Evolutionary conservation across 495 filamentous ascomycete genomes (phyloP).

Genomic region (Sordaria brevicollis): DNA sequence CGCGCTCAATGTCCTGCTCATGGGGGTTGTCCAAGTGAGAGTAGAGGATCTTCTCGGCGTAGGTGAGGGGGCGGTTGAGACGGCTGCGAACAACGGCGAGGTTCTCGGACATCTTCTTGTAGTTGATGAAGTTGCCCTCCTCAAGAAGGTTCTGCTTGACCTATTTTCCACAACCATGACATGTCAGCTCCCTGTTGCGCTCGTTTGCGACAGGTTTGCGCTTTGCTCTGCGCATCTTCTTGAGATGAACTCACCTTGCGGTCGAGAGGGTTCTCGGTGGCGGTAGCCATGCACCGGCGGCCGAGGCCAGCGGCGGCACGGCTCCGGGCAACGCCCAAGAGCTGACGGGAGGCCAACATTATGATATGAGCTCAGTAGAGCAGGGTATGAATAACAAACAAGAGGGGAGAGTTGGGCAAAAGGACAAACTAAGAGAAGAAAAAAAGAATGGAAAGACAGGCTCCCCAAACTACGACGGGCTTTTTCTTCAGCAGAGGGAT

Average conservation of each 20-base stretch:
- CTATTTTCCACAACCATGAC: slow-evolving; percentile 19
- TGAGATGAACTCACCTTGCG: slow-evolving; percentile 31
- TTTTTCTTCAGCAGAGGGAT: slow-evolving; percentile 1
- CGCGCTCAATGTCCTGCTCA: slow-evolving; percentile 90
- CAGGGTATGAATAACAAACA: slow-evolving; percentile 17
- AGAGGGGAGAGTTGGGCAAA: slow-evolving; percentile 23
- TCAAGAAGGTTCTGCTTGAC: slow-evolving; percentile 49
- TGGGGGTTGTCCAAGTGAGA: slow-evolving; percentile 97
- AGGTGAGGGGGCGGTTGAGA: slow-evolving; percentile 87
- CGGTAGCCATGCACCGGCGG: slow-evolving; percentile 45
- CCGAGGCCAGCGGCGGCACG: slow-evolving; percentile 36
- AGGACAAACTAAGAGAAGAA: slow-evolving; percentile 9
- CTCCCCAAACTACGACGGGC: slow-evolving; percentile 5
- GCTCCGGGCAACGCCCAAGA: slow-evolving; percentile 41
- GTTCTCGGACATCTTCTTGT: slow-evolving; percentile 98
- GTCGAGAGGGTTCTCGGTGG: slow-evolving; percentile 42
- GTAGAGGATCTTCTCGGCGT: slow-evolving; percentile 97
- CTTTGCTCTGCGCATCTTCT: background rate
- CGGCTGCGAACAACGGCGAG: slow-evolving; percentile 76
- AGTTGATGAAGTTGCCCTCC: slow-evolving; percentile 48
- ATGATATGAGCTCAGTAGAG: slow-evolving; percentile 25
- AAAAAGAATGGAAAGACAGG: slow-evolving; percentile 3
- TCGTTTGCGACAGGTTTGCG: background rate
- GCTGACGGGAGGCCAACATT: slow-evolving; percentile 47
- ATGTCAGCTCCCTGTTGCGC: background rate